Evolutionary conservation across 306 rosid genomes (phyloP).

Genomic region (Cucumis melo): DNA sequence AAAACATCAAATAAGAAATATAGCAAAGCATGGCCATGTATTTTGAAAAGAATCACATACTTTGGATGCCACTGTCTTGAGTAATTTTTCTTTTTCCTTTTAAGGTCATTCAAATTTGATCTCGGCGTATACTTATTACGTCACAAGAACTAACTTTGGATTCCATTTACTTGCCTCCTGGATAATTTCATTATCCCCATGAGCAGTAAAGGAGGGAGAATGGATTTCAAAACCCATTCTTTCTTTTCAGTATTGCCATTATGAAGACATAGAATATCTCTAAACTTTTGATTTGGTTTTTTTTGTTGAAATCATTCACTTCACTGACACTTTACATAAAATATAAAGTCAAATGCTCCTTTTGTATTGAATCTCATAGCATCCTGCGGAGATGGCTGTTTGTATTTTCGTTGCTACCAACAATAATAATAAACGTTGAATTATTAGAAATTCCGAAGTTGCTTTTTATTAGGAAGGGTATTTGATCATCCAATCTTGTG

Average conservation of each 20-base stretch:
- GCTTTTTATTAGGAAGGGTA: background rate
- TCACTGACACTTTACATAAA: background rate
- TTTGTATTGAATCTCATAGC: background rate
- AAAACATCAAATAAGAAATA: background rate
- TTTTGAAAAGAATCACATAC: background rate
- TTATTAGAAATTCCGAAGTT: background rate
- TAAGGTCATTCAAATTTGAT: background rate
- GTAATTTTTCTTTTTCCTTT: background rate
- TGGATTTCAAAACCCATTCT: background rate
- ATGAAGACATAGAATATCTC: background rate
- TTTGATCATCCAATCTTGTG: background rate
- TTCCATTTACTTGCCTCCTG: background rate
- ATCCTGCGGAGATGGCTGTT: background rate
- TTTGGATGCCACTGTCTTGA: background rate
- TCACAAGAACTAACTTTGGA: background rate
- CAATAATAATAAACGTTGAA: too few relatives aligned
- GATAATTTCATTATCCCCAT: background rate
- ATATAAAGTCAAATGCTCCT: background rate
- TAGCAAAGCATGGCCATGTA: background rate
- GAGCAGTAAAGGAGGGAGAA: background rate
- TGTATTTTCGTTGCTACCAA: background rate
- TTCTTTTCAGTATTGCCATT: background rate
- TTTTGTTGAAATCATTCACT: background rate
- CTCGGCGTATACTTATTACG: background rate
- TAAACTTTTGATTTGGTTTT: background rate